Base-by-base conservation (phyloP, 1,284 basidiomycete genomes). In the Ustilago crameri region DNA sequence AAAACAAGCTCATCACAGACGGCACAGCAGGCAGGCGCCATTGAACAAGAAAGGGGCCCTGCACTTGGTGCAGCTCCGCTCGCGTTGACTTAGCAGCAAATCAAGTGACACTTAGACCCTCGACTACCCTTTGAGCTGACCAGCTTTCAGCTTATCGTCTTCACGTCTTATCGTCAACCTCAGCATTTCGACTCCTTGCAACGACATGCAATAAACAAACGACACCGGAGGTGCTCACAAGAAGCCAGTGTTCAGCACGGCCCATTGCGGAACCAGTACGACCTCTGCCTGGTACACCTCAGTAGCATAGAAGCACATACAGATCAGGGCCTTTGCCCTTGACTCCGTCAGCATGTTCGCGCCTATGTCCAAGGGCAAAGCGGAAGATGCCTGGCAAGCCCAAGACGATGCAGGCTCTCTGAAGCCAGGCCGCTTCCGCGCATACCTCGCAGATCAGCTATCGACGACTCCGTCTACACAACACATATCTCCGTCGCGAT, bases 351-450 rank as follows among this genome's bases (percentile, higher is more conserved):
- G 20, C 57, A 73, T 73, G 70, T 73, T 73, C 18, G 65, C 70
- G 22, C 70, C 70, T 23, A 73, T 73, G 70, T 69, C 65, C 50
- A 69, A 64, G 44, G 70, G 70, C 22, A 61, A 65, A 5, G 63
- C 64, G 9, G 69, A 72, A 41, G 70, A 73, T 51, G 70, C 61
- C 3, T 73, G 70, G 70, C 60, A 73, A 44, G 70, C 60, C 8
- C 64, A 73, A 24, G 70, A 73, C 40, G 61, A 73, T 9, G 65
- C 70, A 34, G 70, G 65, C 20, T 73, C 70, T 34, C 70, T 73
- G 44, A 73, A 73, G 30, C 70, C 70, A 18, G 70, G 70, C 15
- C 64, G 70, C 4, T 73, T 69, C 23, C 64, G 70, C 3, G 70
- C 70, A 22, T 73, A 73, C 35, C 61, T 75, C 9, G 61, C 68